Percentiles rank a stretch among this genome's conserved stretches.
Evolutionary conservation across 176 grass and related monocot genomes (phyloP).

Genomic region (Carex scoparia): DNA sequence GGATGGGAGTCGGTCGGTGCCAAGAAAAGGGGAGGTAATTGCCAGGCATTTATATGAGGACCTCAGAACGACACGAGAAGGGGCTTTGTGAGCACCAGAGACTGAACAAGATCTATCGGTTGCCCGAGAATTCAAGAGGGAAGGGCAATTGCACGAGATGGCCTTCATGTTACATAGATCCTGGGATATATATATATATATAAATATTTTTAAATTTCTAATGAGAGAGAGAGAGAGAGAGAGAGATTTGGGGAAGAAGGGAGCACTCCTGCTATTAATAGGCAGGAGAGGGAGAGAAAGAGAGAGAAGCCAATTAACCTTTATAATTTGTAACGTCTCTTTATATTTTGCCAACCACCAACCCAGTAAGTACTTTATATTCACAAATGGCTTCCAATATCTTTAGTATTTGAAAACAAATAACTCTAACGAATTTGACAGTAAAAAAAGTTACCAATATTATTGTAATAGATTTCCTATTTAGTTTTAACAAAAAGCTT

Average conservation of each 20-base stretch:
- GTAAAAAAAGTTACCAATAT: background rate
- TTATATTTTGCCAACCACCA: background rate
- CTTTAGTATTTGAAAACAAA: background rate
- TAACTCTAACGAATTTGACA: background rate
- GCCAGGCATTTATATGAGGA: conserved; percentile 17
- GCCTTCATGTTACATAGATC: conserved; percentile 2
- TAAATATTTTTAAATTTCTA: too few relatives aligned
- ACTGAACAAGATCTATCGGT: background rate
- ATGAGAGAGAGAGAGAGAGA: background rate
- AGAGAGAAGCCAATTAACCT: background rate
- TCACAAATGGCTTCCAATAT: background rate
- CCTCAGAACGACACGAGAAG: background rate
- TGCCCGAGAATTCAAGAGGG: background rate
- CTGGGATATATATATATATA: too few relatives aligned
- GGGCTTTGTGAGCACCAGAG: conserved; percentile 26
- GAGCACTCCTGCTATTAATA: background rate
- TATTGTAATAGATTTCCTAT: background rate
- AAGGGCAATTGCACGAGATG: conserved; percentile 15
- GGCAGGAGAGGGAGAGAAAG: background rate
- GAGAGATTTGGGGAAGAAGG: background rate
- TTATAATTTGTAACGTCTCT: conserved; percentile 7
- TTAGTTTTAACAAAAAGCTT: background rate
- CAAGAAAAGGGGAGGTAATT: conserved; percentile 26
- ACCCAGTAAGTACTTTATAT: background rate
- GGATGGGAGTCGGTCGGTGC: conserved; percentile 6